Base-by-base conservation (phyloP, 2,329 filamentous ascomycete species). In the Fusarium xylarioides region DNA sequence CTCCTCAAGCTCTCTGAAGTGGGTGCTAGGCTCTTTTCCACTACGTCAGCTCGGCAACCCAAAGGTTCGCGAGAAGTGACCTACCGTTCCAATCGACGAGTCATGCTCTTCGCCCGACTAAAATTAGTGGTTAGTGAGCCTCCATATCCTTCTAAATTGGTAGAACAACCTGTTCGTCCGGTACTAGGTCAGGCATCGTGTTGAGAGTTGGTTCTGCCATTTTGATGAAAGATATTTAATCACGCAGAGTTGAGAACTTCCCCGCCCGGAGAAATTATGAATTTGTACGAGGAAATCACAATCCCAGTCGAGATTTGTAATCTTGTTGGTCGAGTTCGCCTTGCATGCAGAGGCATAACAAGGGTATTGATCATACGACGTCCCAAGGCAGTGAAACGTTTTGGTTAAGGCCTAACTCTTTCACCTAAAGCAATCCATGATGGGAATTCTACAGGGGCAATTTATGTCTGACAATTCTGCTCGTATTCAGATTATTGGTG, bases 1-100 rank as follows among this genome's bases (percentile, higher is more conserved):
- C 70, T 75, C 8, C 63, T 64, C 10, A 75, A 6, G 11, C 73
- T 75, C 19, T 54, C 63, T 6, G 66, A 67, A 4, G 73, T 63
- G 7, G 72, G 73, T n/a, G 55, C 47, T 21, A 43, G 30, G 14
- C 52, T 60, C 72, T 74, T 28, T 28, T 4, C 18, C 4, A 30
- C 7, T n/a, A 54, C 4, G 5, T 44, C 18, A 58, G 32, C 3
- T 12, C 1, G 16, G 2, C 28, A 11, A 28, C 19, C 2, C 6
- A 19, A 16, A 4, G 3, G 2, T 23, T 5, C 4, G 16, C 2
- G 11, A 23, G 12, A 23, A 5, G 11, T 5, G 1, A 53, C 47
- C 0, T 47, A 73, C 70, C 12, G 38, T 58, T 3, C 54, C 57
- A 11, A 74, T 46, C 0, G 64, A 57, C 0, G 59, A 68, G 9